Evolutionary conservation across 106 monocot genomes (phyloP).

Genomic region (Acorus gramineus): DNA sequence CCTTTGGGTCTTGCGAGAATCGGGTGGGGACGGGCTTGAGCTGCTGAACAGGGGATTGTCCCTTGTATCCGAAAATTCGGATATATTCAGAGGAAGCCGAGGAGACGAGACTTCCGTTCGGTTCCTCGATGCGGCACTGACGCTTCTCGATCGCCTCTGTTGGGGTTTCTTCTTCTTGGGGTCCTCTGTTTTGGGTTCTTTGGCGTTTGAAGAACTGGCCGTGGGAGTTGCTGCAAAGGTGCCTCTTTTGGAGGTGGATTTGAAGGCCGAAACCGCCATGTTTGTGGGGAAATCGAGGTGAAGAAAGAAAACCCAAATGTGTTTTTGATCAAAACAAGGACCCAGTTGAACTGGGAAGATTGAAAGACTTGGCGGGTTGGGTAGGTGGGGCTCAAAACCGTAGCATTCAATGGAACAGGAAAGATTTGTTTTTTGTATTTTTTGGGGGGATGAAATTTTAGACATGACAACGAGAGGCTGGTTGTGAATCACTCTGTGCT

Average conservation of each 20-base stretch:
- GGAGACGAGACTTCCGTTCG: not conserved
- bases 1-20: not conserved
- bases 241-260: constrained; percentile 24
- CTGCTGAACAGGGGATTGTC: constrained; percentile 34
- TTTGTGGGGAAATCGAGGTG: not conserved
- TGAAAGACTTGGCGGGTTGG: too few relatives aligned
- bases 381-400: too few relatives aligned
- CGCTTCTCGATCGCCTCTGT: constrained; percentile 25
- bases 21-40: constrained; percentile 16
- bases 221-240: not conserved
- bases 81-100: not conserved
- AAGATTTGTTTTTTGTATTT: too few relatives aligned
- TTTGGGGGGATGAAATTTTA: too few relatives aligned
- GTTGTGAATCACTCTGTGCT: too few relatives aligned
- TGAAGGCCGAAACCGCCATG: constrained; percentile 33
- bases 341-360: too few relatives aligned
- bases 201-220: constrained; percentile 1
- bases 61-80: constrained; percentile 20
- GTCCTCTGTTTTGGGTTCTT: constrained; percentile 3
- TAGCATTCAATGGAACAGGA: too few relatives aligned
- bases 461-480: too few relatives aligned
- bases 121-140: constrained; percentile 24
- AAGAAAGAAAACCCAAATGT: too few relatives aligned
- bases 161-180: constrained; percentile 14
- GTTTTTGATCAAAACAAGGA: too few relatives aligned